Conservation (phyloP, 2,329 filamentous ascomycete species). For the Nigrospora oryzae region DNA sequence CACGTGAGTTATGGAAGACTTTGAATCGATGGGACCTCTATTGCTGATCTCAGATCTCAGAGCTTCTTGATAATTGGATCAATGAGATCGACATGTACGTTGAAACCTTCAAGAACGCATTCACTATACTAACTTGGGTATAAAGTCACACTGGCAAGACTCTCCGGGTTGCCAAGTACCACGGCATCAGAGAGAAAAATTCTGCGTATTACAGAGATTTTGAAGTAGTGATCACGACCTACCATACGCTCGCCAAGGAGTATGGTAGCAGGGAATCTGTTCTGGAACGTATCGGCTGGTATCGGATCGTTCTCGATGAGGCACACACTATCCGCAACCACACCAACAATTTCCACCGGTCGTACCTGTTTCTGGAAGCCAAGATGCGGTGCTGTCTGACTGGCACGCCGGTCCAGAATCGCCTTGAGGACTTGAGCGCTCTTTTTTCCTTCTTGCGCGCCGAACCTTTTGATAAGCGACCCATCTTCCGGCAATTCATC, state of each 20-base stretch:
- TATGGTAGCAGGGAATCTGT: neutral
- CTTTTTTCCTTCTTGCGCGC: neutral
- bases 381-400: neutral
- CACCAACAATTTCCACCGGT: neutral
- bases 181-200: too few relatives aligned
- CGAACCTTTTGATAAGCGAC: neutral
- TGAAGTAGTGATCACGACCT: neutral
- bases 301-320: neutral
- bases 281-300: neutral
- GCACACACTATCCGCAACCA: neutral
- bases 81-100: too few relatives aligned
- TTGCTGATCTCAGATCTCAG: too few relatives aligned
- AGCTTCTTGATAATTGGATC: too few relatives aligned
- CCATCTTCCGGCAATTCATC: neutral
- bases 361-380: neutral
- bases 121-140: too few relatives aligned
- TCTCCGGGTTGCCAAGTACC: too few relatives aligned
- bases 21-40: too few relatives aligned
- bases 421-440: neutral
- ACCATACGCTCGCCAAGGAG: neutral
- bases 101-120: too few relatives aligned
- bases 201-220: too few relatives aligned
- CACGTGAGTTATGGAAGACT: neutral
- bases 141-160: too few relatives aligned
- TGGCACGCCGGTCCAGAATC: slow-evolving; percentile 2